Percentiles rank a stretch among this genome's conserved stretches.
These are phyloP conservation scores for Berberis vulgaris DNA, from an alignment of 164 flowering plant genomes.

Conservation along the genomic window DNA sequence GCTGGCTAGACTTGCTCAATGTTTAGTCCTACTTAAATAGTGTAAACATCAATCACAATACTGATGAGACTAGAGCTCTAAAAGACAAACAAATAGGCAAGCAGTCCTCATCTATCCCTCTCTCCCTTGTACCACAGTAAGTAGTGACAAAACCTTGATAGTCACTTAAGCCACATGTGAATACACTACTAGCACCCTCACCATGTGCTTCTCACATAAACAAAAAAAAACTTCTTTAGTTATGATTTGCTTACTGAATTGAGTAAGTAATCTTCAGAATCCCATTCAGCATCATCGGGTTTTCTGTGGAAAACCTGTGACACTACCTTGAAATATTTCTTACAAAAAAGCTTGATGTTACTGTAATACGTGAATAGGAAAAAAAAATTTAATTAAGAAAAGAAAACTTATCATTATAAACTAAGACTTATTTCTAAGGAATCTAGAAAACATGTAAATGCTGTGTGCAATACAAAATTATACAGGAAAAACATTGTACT, in stretches of 20 bases:
- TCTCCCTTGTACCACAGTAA: background rate
- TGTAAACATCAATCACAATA: slow-evolving; percentile 2
- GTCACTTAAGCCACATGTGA: slow-evolving; percentile 12
- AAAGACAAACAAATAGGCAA: background rate
- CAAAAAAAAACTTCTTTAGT: background rate
- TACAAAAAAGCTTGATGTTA: too few relatives aligned
- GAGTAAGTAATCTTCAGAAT: too few relatives aligned
- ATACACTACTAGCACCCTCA: slow-evolving; percentile 8
- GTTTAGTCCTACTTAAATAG: too few relatives aligned
- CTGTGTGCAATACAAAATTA: background rate
- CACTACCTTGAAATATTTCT: too few relatives aligned
- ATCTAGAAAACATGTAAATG: background rate
- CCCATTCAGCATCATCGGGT: background rate
- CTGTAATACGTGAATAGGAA: too few relatives aligned
- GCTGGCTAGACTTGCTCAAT: too few relatives aligned
- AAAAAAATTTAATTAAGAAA: too few relatives aligned
- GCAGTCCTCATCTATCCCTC: slow-evolving; percentile 9
- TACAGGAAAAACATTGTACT: slow-evolving; percentile 2
- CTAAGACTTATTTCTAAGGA: too few relatives aligned
- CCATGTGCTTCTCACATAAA: slow-evolving; percentile 17
- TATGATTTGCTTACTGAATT: too few relatives aligned
- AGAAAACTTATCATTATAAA: too few relatives aligned
- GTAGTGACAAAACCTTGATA: slow-evolving; percentile 11
- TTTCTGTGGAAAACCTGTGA: background rate
- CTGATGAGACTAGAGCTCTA: background rate